Evolutionary conservation across 768 basidiomycete species (phyloP).

Genomic region (Hygrocybe coccinea): DNA sequence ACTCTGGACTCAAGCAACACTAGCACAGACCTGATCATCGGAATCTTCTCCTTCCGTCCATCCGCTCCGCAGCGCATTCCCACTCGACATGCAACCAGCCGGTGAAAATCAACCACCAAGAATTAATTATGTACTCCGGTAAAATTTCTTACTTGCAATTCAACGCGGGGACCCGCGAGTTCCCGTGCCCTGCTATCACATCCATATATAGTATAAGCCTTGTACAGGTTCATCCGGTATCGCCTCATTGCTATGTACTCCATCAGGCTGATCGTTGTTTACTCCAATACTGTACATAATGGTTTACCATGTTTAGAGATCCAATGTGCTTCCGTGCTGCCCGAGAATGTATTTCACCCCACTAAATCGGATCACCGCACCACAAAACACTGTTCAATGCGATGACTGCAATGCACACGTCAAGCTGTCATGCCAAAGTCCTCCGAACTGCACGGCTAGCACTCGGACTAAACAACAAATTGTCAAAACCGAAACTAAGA

Average conservation of each 20-base stretch:
- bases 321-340: too few species aligned
- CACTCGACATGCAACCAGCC: neutral
- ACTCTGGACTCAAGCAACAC: neutral
- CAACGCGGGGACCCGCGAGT: neutral
- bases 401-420: too few species aligned
- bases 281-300: too few species aligned
- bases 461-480: too few species aligned
- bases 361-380: too few species aligned
- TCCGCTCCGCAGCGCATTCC: neutral
- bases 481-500: neutral
- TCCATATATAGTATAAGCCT: neutral
- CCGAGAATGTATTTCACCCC: too few species aligned
- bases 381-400: too few species aligned
- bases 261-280: too few species aligned
- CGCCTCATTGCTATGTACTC: neutral
- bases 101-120: neutral
- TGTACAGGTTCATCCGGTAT: neutral
- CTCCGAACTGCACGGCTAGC: too few species aligned
- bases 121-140: neutral
- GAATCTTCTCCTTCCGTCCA: neutral
- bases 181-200: too few species aligned
- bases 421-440: too few species aligned
- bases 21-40: neutral
- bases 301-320: too few species aligned
- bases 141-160: neutral